Conservation (phyloP, 352 stramenopile genomes). For the Pythium folliculosum region DNA sequence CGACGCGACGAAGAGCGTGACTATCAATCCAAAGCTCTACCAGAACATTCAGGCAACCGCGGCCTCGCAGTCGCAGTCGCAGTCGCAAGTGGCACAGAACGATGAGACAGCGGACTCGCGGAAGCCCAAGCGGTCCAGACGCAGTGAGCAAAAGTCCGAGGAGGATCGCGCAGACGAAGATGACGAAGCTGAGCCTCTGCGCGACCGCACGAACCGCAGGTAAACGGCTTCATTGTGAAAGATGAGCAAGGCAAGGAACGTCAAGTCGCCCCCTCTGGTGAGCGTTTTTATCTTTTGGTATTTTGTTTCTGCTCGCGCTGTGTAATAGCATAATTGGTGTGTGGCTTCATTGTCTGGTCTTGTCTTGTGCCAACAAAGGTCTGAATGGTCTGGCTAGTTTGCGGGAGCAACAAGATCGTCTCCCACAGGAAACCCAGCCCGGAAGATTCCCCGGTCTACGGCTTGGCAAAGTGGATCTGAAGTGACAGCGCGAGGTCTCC, state of each 20-base stretch:
- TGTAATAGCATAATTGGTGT: slow-evolving; percentile 26
- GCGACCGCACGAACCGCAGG: slow-evolving; percentile 26
- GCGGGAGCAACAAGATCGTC: too few species aligned
- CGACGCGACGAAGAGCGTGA: slow-evolving; percentile 98
- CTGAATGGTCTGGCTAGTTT: too few species aligned
- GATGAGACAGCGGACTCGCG: slow-evolving; percentile 19
- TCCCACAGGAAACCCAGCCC: too few species aligned
- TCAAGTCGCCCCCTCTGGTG: not conserved
- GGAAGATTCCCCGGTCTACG: not conserved
- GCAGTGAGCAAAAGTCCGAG: slow-evolving; percentile 15
- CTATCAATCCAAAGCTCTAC: slow-evolving; percentile 96
- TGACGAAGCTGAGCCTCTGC: slow-evolving; percentile 19
- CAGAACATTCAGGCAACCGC: slow-evolving; percentile 33
- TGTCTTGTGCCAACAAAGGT: not conserved
- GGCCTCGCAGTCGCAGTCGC: slow-evolving; percentile 3
- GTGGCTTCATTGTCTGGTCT: slow-evolving; percentile 4
- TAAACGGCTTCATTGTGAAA: not conserved
- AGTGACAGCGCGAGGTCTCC: slow-evolving; percentile 74
- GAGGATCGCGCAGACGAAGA: not conserved
- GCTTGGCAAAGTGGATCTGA: slow-evolving; percentile 52
- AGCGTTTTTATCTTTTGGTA: not conserved
- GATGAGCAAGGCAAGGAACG: not conserved
- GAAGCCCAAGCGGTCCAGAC: slow-evolving; percentile 25
- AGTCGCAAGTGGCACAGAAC: not conserved
- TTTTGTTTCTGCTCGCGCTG: slow-evolving; percentile 14